phyloP scores from a whole-genome alignment of 164 flowering plant genomes.

The Piper longum region DNA sequence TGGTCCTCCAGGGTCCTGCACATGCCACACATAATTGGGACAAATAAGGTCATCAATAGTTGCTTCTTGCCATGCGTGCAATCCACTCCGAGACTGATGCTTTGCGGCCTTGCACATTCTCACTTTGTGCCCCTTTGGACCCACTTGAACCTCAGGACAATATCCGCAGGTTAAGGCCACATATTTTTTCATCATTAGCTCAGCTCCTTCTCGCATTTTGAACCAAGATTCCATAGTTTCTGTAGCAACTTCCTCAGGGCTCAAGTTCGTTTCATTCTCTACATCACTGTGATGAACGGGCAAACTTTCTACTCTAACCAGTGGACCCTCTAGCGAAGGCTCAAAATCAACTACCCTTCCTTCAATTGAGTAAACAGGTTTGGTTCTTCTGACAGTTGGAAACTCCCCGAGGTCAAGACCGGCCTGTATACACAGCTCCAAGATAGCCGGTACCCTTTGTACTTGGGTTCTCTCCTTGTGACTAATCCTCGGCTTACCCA shows the following conservation, averaged over 20 bases:
- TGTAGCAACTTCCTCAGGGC: constrained; percentile 22
- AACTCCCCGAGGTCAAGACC: constrained; percentile 54
- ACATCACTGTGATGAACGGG: background rate
- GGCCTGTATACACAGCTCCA: constrained; percentile 90
- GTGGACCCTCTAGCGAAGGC: constrained; percentile 15
- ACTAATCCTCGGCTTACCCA: constrained; percentile 56
- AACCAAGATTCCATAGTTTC: constrained; percentile 43
- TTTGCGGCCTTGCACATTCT: constrained; percentile 78
- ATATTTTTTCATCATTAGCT: constrained; percentile 54
- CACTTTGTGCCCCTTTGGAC: constrained; percentile 80
- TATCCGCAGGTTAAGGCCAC: constrained; percentile 62
- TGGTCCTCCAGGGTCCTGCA: constrained; percentile 24
- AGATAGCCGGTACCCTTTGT: constrained; percentile 49
- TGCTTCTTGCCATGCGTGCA: constrained; percentile 75
- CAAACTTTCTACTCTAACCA: background rate
- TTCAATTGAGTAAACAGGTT: constrained; percentile 63
- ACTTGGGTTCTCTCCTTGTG: constrained; percentile 50
- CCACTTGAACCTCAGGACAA: constrained; percentile 80
- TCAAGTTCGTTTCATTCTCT: constrained; percentile 7
- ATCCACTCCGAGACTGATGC: constrained; percentile 62
- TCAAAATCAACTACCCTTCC: constrained; percentile 84
- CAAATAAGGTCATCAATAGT: constrained; percentile 58
- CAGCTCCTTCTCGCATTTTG: constrained; percentile 44
- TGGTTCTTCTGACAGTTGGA: constrained; percentile 66
- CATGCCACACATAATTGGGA: constrained; percentile 81